Base-by-base conservation (phyloP, 2,329 filamentous ascomycete genomes). In the Fusarium dlaminii region DNA sequence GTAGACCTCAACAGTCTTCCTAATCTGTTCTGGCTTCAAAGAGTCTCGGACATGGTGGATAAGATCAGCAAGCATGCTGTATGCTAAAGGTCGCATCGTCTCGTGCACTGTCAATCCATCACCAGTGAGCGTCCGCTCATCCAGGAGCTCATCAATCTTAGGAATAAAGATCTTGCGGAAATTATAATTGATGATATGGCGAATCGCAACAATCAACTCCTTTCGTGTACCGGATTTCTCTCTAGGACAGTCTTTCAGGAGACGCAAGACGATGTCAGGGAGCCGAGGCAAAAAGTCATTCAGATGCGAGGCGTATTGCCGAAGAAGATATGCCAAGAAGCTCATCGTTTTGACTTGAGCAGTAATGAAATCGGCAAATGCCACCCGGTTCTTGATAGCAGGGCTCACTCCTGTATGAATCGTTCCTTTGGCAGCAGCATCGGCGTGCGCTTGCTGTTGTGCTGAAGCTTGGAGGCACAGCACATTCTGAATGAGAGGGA, bases 311-410 rank as follows among this genome's bases (percentile, higher is more conserved):
- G 95, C 91, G 82, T 98, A 97, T 54, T 97, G 93, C 48, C 96
- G 88, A 18, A 99, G 88, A 2, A 99, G 85, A 80, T 98, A 99
- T 3, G 97, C 97, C 75, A 99, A 82, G 79, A 99, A 99, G 79
- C 95, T 98, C 96, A 99, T 98, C 0, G 96, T 98, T 86, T 99
- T 98, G 22, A 99, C 96, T 82, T 99, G 97, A 3, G 96, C 95
- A 1, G 95, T 98, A 74, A 99, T 97, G 75, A 98, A 97, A 78
- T 99, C 97, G 40, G 96, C 96, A 84, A 98, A 99, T 1, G 95
- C 96, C 18, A 93, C 93, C 65, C 95, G 89, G 78, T 98, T 98
- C 83, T 94, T 96, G 79, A 99, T 98, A 66, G 94, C 93, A 54
- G 93, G 93, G 83, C 94, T 97, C 60, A 99, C 94, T 5, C 96